Percentiles rank a stretch among this genome's conserved stretches.
Conservation (phyloP, 345 rosid species). For the Eucalyptus curtisii region DNA sequence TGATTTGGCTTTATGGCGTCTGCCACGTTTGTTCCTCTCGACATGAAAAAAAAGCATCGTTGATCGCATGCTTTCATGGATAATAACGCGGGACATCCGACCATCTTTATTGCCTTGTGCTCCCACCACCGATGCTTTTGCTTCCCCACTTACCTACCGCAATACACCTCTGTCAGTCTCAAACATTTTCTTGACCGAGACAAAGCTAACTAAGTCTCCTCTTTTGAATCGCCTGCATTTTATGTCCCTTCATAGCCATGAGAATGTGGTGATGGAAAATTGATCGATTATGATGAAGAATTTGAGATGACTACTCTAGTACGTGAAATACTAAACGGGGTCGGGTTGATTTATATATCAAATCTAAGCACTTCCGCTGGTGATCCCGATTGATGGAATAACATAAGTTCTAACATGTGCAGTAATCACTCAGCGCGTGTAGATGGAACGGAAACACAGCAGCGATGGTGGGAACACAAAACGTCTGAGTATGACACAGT, state of each 20-base stretch:
- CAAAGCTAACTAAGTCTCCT: background rate
- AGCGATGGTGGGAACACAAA: background rate
- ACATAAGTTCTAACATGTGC: background rate
- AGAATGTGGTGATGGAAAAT: background rate
- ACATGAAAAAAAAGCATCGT: background rate
- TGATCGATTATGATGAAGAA: background rate
- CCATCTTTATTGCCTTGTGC: background rate
- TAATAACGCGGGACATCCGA: background rate
- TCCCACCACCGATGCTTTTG: background rate
- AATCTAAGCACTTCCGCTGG: background rate
- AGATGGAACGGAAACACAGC: background rate
- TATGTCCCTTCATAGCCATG: background rate
- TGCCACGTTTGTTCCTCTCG: background rate
- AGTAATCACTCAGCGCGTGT: background rate
- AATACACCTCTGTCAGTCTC: background rate
- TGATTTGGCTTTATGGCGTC: background rate
- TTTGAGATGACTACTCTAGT: background rate
- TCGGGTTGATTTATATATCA: background rate
- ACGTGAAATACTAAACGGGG: accelerated
- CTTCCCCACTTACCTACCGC: background rate
- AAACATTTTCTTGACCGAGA: background rate
- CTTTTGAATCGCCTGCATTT: background rate
- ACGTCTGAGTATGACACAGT: background rate
- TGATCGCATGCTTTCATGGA: background rate
- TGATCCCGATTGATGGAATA: background rate